Evolutionary conservation across 805 yeast species (phyloP).

Genomic region (Teunomyces barrocoloradensis): DNA sequence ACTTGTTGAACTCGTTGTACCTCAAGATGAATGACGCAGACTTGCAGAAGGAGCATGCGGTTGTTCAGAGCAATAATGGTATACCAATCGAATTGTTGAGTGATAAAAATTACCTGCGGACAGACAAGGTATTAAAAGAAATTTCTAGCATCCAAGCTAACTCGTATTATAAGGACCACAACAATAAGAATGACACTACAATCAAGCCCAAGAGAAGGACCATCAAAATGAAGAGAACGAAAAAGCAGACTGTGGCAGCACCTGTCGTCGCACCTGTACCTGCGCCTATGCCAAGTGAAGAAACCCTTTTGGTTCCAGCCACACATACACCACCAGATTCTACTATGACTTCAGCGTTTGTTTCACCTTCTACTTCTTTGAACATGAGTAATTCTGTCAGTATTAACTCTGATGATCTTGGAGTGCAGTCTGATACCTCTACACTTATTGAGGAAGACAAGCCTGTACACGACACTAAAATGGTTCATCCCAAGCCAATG

Average conservation of each 20-base stretch:
- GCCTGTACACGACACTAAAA: not conserved
- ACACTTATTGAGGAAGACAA: conserved; percentile 9
- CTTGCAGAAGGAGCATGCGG: conserved; percentile 1
- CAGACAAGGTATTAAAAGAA: conserved; percentile 36
- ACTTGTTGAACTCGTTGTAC: conserved; percentile 34
- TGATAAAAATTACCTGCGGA: conserved; percentile 22
- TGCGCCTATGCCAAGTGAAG: not conserved
- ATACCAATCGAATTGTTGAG: conserved; percentile 39
- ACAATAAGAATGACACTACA: conserved; percentile 15
- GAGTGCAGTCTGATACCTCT: conserved; percentile 7
- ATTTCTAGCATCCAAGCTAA: conserved; percentile 48
- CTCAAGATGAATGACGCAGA: conserved; percentile 29
- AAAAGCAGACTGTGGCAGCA: conserved; percentile 5
- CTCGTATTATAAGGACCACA: conserved; percentile 34
- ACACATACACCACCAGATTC: conserved; percentile 1
- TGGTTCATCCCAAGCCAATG: conserved; percentile 16
- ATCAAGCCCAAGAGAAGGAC: conserved; percentile 44
- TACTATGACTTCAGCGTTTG: conserved; percentile 1
- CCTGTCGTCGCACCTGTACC: not conserved
- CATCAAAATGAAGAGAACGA: conserved; percentile 26
- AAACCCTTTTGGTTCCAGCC: not conserved
- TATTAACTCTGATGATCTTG: not conserved
- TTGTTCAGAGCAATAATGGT: conserved; percentile 25
- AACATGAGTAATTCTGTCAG: not conserved
- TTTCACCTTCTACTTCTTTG: not conserved